phyloP scores from a whole-genome alignment of 2,329 filamentous ascomycete genomes.

The Colletotrichum sp. region DNA sequence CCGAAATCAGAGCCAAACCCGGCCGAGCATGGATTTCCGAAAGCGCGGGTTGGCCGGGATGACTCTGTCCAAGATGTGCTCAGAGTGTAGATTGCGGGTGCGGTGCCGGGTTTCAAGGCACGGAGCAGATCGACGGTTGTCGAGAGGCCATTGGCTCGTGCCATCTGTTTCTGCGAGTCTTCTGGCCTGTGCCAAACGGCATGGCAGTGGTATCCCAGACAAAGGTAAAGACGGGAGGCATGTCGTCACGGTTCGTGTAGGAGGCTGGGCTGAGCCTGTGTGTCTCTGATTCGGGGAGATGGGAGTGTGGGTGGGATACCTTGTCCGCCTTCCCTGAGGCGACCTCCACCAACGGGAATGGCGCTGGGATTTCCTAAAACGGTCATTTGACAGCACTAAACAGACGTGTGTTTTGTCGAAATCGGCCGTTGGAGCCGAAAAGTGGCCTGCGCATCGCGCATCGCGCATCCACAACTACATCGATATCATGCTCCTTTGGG shows the following conservation, averaged over 20 bases:
- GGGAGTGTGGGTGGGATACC: background rate
- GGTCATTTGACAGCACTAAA: constrained; percentile 13
- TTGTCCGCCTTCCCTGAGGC: background rate
- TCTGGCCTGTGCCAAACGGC: background rate
- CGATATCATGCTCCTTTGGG: background rate
- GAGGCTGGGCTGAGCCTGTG: constrained; percentile 13
- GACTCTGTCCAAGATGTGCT: background rate
- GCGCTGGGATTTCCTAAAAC: constrained; percentile 14
- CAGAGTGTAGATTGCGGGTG: background rate
- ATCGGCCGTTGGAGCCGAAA: background rate
- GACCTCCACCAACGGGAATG: constrained; percentile 12
- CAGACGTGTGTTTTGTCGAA: background rate
- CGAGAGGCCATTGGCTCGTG: constrained; percentile 13
- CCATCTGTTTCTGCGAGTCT: constrained; percentile 14
- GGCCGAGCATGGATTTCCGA: constrained; percentile 6
- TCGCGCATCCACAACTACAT: background rate
- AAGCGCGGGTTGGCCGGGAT: constrained; percentile 4
- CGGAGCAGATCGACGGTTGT: constrained; percentile 2
- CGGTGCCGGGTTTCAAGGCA: constrained; percentile 18
- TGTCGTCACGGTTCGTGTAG: constrained; percentile 20
- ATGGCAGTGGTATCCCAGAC: background rate
- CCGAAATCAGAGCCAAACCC: background rate
- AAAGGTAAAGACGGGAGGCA: constrained; percentile 2
- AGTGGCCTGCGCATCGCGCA: background rate
- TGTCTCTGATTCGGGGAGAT: constrained; percentile 1